These are phyloP conservation scores for Gnaphalium uliginosum DNA, from an alignment of 129 eudicot species.

Conservation along the genomic window DNA sequence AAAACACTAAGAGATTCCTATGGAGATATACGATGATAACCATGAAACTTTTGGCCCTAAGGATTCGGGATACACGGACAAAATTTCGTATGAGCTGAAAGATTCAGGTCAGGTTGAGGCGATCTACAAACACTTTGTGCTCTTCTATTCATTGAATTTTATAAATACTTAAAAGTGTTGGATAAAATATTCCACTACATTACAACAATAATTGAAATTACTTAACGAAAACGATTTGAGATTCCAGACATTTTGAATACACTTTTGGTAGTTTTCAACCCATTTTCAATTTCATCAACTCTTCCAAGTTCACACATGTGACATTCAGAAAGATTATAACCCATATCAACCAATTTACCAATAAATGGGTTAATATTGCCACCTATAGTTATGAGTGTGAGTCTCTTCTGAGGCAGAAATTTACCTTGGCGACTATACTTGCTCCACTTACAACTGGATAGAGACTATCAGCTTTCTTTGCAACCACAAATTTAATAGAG, in stretches of 20 bases:
- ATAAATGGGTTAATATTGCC: not conserved
- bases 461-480: conserved; percentile 97
- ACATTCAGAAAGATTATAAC: not conserved
- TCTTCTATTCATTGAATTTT: not conserved
- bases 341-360: not conserved
- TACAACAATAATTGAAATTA: not conserved
- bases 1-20: not conserved
- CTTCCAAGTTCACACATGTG: conserved; percentile 2
- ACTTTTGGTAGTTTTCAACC: not conserved
- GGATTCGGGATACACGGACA: not conserved
- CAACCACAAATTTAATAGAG: conserved; percentile 79
- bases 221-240: not conserved
- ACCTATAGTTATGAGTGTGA: not conserved
- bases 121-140: not conserved
- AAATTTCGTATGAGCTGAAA: not conserved
- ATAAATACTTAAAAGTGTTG: not conserved
- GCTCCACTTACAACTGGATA: conserved; percentile 99
- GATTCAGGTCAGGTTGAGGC: not conserved
- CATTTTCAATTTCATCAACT: not conserved
- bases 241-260: not conserved
- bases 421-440: conserved; percentile 97
- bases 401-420: conserved; percentile 21
- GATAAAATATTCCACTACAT: not conserved
- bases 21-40: conserved; percentile 6
- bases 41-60: conserved; percentile 8